Percentiles rank a stretch among this genome's conserved stretches.
Conservation (phyloP, 352 stramenopile genomes). For the Elongisporangium senticosum region DNA sequence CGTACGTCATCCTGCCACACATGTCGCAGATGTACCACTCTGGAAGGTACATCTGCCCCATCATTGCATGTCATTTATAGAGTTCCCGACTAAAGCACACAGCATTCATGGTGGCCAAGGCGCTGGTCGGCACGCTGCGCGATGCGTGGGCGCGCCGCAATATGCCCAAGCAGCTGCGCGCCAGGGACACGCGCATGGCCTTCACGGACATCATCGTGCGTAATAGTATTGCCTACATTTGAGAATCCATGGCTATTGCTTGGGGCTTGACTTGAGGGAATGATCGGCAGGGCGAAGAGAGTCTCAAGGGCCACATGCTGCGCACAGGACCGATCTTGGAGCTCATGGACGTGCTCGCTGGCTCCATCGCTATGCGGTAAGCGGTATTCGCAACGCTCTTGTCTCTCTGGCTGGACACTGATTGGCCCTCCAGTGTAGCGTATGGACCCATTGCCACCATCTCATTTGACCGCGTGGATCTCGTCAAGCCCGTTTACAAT, state of each 20-base stretch:
- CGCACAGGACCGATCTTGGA: constrained; percentile 43
- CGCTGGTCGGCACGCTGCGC: constrained; percentile 1
- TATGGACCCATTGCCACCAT: constrained; percentile 37
- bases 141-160: constrained; percentile 10
- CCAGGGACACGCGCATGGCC: constrained; percentile 30
- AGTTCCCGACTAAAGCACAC: neutral
- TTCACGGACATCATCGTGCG: constrained; percentile 45
- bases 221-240: neutral
- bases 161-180: constrained; percentile 10
- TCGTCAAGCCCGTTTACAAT: constrained; percentile 33
- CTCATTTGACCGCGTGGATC: constrained; percentile 51
- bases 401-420: neutral
- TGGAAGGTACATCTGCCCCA: neutral
- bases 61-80: neutral
- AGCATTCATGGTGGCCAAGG: neutral
- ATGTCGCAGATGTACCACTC: neutral
- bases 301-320: constrained; percentile 39
- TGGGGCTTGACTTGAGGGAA: too few relatives aligned
- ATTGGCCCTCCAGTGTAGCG: constrained; percentile 14
- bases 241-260: too few relatives aligned
- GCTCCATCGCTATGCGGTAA: constrained; percentile 13
- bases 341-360: constrained; percentile 24
- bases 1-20: neutral
- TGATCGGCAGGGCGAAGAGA: constrained; percentile 44
- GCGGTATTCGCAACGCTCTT: neutral